Conservation (phyloP, 2,329 filamentous ascomycete species). For the Penicillium sp. region DNA sequence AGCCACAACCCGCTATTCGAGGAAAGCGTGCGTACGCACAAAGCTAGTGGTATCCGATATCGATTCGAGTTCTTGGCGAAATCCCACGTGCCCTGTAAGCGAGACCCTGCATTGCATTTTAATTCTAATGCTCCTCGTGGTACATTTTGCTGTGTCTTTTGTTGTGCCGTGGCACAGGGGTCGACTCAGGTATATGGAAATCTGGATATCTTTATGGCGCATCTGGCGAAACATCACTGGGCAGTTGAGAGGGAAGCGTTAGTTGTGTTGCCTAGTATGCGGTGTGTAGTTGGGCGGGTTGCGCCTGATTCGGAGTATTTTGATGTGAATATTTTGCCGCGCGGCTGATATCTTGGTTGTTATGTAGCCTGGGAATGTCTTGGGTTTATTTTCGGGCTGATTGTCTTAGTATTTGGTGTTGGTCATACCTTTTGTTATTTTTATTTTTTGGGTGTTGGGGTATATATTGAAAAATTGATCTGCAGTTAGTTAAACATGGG, state of each 20-base stretch:
- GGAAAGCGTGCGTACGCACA: constrained; percentile 28
- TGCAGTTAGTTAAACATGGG: background rate
- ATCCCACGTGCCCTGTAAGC: constrained; percentile 43
- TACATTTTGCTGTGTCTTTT: constrained; percentile 50
- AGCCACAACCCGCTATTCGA: constrained; percentile 27
- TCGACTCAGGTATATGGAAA: constrained; percentile 41
- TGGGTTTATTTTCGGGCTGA: background rate
- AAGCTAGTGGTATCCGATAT: constrained; percentile 41
- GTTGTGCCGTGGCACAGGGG: constrained; percentile 40
- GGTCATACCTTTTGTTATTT: background rate
- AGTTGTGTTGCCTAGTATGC: constrained; percentile 36
- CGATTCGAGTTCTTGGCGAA: constrained; percentile 52
- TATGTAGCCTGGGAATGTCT: background rate
- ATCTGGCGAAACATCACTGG: constrained; percentile 43
- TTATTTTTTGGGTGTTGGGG: background rate
- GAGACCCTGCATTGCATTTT: constrained; percentile 4
- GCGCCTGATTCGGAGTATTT: constrained; percentile 46
- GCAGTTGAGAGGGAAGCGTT: constrained; percentile 26
- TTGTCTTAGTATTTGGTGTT: background rate
- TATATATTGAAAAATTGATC: background rate
- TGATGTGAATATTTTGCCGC: constrained; percentile 49
- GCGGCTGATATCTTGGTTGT: background rate
- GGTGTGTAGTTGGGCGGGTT: constrained; percentile 44
- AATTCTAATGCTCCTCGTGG: constrained; percentile 6
- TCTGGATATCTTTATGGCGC: constrained; percentile 46